Evolutionary conservation across 768 basidiomycete species (phyloP), one percentile per base, ranked within the genome.

Genomic region (Tricholoma matsutake): DNA sequence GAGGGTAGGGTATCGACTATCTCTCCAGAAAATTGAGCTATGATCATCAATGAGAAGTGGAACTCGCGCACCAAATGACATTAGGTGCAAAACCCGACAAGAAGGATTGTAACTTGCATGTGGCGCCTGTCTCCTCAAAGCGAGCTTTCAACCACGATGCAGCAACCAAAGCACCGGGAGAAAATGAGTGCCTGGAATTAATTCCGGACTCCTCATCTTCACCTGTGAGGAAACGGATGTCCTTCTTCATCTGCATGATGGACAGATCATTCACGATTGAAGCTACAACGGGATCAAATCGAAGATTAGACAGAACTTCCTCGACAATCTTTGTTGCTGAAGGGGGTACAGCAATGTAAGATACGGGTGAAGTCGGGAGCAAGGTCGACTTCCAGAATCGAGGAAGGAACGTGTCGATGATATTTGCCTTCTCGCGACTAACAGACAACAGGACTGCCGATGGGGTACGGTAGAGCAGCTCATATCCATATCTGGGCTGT

Each of bases 141-240:
- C 79, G 79, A 13, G 73, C 78, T 75, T 87, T 90, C 65, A 96
- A 80, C 91, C 92, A 91, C 2, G 79, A 66, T 3, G 93, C 86
- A 45, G 92, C 92, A 20, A 78, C 75, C 18, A 75, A 68, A 5
- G 88, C 86, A 2, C 89, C 92, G 3, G 78, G 63, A 0, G 86
- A 80, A 72, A 95, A 96, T 8, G 91, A 91, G 69, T 95, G 92
- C n/a, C 95, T 82, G 1, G 87, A 88, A 31, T 85, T 64, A 64
- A 96, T 89, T 10, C 83, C 83, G 8, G 90, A 92, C 43, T 75
- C 72, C n/a, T 76, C 79, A 65, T 88, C 86, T 71, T 97, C 94
- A 54, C 93, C 94, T 0, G 94, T 94, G 60, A 97, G 84, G 71
- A 85, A 95, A 56, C 86, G 82, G 51, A 95, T 81, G 72, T 93